Evolutionary conservation across 768 basidiomycete species (phyloP).

Genomic region (Suillus subluteus): DNA sequence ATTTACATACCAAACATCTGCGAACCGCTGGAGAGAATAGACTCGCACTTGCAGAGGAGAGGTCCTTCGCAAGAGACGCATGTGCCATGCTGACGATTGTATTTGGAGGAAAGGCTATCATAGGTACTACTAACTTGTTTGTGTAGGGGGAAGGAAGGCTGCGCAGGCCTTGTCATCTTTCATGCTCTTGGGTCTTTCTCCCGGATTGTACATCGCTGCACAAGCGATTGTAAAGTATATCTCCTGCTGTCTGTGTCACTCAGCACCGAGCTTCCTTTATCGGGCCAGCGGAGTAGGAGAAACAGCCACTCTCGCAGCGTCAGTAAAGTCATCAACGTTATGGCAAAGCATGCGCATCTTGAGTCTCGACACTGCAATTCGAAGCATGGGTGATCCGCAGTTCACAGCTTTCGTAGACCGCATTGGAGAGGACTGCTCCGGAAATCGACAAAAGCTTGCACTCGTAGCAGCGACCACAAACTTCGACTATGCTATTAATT

Average conservation of each 20-base stretch:
- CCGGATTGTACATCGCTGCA: conserved; percentile 58
- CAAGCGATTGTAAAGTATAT: conserved; percentile 67
- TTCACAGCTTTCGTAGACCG: too few relatives aligned
- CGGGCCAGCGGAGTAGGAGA: conserved; percentile 24
- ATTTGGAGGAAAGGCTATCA: conserved; percentile 77
- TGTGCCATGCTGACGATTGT: conserved; percentile 67
- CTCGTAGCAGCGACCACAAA: too few relatives aligned
- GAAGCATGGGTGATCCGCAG: too few relatives aligned
- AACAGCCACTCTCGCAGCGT: too few relatives aligned
- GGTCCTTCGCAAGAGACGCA: conserved; percentile 61
- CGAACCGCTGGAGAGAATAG: conserved; percentile 37
- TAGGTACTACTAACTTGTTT: conserved; percentile 45
- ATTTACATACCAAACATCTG: conserved; percentile 45
- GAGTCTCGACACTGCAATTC: too few relatives aligned
- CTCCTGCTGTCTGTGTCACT: conserved; percentile 52
- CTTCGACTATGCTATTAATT: too few relatives aligned
- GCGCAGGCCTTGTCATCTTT: conserved; percentile 57
- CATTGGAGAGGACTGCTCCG: too few relatives aligned
- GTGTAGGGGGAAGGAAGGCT: conserved; percentile 2
- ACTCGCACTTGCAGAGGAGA: conserved; percentile 42
- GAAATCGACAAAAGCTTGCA: too few relatives aligned
- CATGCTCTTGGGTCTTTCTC: conserved; percentile 71
- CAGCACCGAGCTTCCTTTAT: conserved; percentile 68
- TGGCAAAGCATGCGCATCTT: too few relatives aligned
- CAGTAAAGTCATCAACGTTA: too few relatives aligned